Evolutionary conservation across 306 rosid genomes (phyloP).

Genomic region (Comarum palustre): DNA sequence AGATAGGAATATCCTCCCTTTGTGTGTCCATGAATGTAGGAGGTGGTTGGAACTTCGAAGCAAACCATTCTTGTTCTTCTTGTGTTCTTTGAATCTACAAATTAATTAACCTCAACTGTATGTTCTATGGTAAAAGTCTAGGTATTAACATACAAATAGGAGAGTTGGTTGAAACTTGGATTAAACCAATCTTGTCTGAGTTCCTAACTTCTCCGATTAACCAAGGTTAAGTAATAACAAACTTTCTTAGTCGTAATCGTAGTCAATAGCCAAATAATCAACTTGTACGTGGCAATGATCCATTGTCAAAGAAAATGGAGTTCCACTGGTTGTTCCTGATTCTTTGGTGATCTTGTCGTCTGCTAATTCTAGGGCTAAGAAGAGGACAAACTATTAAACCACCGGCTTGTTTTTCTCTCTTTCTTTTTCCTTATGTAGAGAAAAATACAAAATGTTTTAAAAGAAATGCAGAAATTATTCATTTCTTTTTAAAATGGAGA

Average conservation of each 20-base stretch:
- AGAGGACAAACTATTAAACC: conserved; percentile 2
- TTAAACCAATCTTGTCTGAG: background rate
- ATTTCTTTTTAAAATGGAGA: no score
- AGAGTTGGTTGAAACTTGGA: background rate
- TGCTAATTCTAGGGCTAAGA: background rate
- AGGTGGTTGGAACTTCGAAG: background rate
- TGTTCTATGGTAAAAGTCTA: background rate
- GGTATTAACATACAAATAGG: background rate
- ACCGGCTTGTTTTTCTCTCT: background rate
- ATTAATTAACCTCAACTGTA: no score
- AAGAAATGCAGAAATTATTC: background rate
- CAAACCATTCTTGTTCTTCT: no score
- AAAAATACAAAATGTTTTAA: background rate
- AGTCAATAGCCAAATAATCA: background rate
- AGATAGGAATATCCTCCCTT: no score
- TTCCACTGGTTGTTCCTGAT: conserved; percentile 1
- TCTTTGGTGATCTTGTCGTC: conserved; percentile 6
- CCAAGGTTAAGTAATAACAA: background rate
- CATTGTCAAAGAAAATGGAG: no score
- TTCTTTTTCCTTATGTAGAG: background rate
- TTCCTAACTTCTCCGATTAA: background rate
- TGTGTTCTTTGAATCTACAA: no score
- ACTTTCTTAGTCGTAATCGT: background rate
- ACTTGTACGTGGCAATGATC: background rate
- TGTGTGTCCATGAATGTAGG: background rate